Conservation (phyloP, 176 grass and related monocot genomes). For the Thinopyrum elongatum region DNA sequence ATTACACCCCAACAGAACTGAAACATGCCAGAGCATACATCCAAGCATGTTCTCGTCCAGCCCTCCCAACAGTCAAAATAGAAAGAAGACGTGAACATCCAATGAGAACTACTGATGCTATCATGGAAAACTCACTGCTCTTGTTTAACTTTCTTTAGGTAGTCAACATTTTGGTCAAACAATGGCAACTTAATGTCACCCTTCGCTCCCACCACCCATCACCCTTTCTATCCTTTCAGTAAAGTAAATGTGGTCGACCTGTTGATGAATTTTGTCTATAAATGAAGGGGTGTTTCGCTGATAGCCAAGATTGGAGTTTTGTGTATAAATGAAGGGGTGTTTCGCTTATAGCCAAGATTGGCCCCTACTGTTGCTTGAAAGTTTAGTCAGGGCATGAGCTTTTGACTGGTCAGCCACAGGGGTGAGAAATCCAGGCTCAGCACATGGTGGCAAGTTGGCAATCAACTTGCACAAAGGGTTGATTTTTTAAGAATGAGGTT, state of each 20-base stretch:
- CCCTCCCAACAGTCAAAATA: neutral
- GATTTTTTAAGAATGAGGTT: neutral
- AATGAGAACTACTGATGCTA: neutral
- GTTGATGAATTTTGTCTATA: neutral
- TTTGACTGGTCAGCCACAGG: neutral
- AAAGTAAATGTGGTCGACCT: neutral
- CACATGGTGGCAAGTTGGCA: neutral
- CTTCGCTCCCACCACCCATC: neutral
- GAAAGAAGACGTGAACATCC: neutral
- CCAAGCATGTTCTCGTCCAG: neutral
- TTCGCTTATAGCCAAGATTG: neutral
- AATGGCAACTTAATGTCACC: neutral
- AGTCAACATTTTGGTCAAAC: neutral
- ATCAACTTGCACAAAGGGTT: neutral
- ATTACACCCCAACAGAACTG: neutral
- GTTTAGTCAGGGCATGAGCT: neutral
- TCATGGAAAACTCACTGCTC: neutral
- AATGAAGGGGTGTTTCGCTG: neutral
- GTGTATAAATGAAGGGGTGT: neutral
- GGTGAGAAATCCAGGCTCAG: neutral
- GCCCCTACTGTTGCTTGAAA: neutral
- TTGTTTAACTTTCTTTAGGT: neutral
- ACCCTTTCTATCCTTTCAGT: neutral
- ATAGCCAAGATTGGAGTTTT: neutral
- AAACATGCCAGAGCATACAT: slow-evolving; percentile 7